Evolutionary conservation across 805 yeast species (phyloP).

Genomic region (Teunomyces barrocoloradensis): DNA sequence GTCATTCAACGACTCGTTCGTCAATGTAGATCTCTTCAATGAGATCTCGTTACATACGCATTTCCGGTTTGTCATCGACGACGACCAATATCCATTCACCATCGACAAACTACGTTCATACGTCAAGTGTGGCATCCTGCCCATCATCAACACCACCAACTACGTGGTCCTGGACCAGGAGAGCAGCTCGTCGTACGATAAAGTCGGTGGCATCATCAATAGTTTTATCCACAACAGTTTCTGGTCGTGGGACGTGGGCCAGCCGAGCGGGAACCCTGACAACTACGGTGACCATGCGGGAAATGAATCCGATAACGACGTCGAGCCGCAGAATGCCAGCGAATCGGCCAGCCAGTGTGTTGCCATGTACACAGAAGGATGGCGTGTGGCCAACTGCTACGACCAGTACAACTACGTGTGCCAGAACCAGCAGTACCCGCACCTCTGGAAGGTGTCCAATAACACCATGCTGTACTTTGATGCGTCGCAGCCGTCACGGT

Average conservation of each 20-base stretch:
- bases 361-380: constrained; percentile 43
- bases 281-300: not conserved
- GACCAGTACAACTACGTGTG: constrained; percentile 55
- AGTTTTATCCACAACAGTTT: constrained; percentile 30
- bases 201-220: constrained; percentile 24
- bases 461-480: constrained; percentile 43
- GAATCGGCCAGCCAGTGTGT: constrained; percentile 43
- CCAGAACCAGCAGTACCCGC: constrained; percentile 35
- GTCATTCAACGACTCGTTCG: not conserved
- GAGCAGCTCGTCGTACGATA: constrained; percentile 1
- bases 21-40: constrained; percentile 7
- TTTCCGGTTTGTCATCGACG: constrained; percentile 36
- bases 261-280: constrained; percentile 40
- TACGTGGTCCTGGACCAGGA: constrained; percentile 3
- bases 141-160: constrained; percentile 50
- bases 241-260: constrained; percentile 75
- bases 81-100: constrained; percentile 35
- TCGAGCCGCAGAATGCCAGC: constrained; percentile 1
- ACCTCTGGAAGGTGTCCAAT: constrained; percentile 39
- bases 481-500: constrained; percentile 24
- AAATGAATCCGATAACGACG: not conserved
- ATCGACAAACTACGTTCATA: constrained; percentile 33
- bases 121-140: constrained; percentile 60
- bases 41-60: constrained; percentile 15
- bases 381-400: constrained; percentile 71